A percentile compares a stretch with the other conserved stretches of the same genome.
These are phyloP conservation scores for Hypoxylon fragiforme DNA, from an alignment of 495 filamentous ascomycete genomes.

Conservation along the genomic window DNA sequence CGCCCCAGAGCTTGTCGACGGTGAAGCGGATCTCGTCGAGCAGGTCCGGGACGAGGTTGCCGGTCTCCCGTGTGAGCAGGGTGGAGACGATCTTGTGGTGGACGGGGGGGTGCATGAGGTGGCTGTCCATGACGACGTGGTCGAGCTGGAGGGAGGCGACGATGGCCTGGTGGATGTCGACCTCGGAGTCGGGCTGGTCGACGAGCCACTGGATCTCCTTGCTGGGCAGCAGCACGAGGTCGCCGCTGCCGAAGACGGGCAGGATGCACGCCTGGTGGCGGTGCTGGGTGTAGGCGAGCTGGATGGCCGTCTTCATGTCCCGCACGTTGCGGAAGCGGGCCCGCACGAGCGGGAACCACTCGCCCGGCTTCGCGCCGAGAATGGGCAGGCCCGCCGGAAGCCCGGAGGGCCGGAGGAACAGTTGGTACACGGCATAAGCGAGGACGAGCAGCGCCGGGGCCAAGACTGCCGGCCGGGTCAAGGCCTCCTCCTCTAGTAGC, in stretches of 20 bases:
- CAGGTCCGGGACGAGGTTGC: slow-evolving; percentile 44
- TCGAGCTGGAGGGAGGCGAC: slow-evolving; percentile 42
- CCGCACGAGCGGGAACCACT: slow-evolving; percentile 44
- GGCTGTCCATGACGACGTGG: slow-evolving; percentile 42
- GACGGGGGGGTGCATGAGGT: slow-evolving; percentile 38
- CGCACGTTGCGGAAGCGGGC: slow-evolving; percentile 40
- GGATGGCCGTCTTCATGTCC: slow-evolving; percentile 39
- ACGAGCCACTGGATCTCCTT: slow-evolving; percentile 46
- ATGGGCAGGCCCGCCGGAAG: slow-evolving; percentile 42
- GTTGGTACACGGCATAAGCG: slow-evolving; percentile 33
- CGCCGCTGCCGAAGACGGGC: slow-evolving; percentile 25
- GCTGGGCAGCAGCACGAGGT: slow-evolving; percentile 46
- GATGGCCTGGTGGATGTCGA: slow-evolving; percentile 38
- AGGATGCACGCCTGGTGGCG: slow-evolving; percentile 34
- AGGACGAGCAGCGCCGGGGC: slow-evolving; percentile 30
- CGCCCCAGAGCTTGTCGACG: slow-evolving; percentile 43
- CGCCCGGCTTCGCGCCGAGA: slow-evolving; percentile 35
- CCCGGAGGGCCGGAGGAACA: slow-evolving; percentile 26
- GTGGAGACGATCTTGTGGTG: slow-evolving; percentile 41
- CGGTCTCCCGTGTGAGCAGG: slow-evolving; percentile 46
- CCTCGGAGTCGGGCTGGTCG: slow-evolving; percentile 49
- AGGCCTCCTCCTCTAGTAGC: slow-evolving; percentile 1
- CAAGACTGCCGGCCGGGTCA: slow-evolving; percentile 34
- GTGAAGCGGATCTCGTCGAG: slow-evolving; percentile 45
- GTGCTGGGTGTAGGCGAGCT: slow-evolving; percentile 33